Conservation (phyloP, 106 monocot species). For the Triglochin maritima region DNA sequence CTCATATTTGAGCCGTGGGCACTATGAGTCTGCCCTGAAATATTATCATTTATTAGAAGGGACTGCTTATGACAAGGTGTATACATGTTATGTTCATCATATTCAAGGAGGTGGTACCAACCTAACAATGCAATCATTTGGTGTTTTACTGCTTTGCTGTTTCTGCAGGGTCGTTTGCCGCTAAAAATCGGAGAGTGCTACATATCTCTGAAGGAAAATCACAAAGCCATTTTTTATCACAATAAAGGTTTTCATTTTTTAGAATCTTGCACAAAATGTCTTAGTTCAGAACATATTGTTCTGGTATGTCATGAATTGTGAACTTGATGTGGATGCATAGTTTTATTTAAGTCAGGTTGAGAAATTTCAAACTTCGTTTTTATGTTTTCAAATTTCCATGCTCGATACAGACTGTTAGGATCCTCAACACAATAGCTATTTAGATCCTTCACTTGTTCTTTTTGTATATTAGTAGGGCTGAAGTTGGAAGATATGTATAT, state of each 20-base stretch:
- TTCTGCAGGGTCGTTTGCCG: slow-evolving; percentile 40
- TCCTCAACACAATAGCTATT: too few relatives aligned
- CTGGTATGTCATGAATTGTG: too few relatives aligned
- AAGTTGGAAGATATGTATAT: too few relatives aligned
- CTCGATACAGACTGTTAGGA: too few relatives aligned
- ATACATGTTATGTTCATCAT: background rate
- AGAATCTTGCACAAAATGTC: background rate
- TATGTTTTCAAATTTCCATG: too few relatives aligned
- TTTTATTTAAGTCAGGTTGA: too few relatives aligned
- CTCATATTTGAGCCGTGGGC: slow-evolving; percentile 32
- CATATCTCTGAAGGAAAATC: slow-evolving; percentile 37
- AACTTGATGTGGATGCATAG: too few relatives aligned
- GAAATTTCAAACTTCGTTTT: too few relatives aligned
- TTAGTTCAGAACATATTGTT: background rate
- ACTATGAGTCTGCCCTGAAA: slow-evolving; percentile 53
- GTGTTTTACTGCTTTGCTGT: background rate
- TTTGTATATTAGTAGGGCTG: too few relatives aligned
- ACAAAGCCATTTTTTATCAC: slow-evolving; percentile 62
- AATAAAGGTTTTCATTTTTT: slow-evolving; percentile 48
- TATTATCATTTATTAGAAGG: slow-evolving; percentile 50
- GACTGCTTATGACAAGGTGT: slow-evolving; percentile 34
- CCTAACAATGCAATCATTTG: background rate
- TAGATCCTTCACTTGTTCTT: too few relatives aligned
- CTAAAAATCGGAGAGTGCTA: slow-evolving; percentile 79
- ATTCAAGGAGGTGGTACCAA: too few relatives aligned